These are phyloP conservation scores for Colletotrichum cordylinicola DNA, from an alignment of 2,329 filamentous ascomycete species.

Conservation along the genomic window DNA sequence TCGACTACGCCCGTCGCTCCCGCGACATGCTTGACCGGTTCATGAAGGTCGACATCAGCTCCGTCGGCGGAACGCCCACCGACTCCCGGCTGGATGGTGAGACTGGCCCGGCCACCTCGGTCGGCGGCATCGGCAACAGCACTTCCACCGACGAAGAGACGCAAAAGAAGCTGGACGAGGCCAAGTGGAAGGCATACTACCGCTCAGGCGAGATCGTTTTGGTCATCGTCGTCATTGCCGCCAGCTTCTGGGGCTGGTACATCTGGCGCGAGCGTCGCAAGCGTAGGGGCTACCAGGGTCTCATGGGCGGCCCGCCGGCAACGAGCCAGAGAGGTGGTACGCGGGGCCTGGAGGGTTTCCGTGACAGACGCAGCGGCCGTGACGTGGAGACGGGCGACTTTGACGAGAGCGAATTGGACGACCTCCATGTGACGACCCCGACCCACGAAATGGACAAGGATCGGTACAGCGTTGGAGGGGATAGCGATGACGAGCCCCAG, in stretches of 20 bases:
- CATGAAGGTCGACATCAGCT: constrained; percentile 89
- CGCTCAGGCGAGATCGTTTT: constrained; percentile 87
- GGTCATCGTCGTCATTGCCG: constrained; percentile 78
- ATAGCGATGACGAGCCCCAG: constrained; percentile 58
- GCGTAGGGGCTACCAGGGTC: constrained; percentile 58
- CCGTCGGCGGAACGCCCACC: constrained; percentile 80
- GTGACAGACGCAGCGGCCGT: constrained; percentile 48
- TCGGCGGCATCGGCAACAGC: constrained; percentile 69
- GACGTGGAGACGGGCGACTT: constrained; percentile 71
- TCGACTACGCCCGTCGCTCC: constrained; percentile 84
- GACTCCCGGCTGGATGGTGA: constrained; percentile 87
- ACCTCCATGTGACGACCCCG: constrained; percentile 59
- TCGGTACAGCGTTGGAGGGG: constrained; percentile 63
- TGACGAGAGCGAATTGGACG: constrained; percentile 70
- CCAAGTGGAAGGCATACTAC: constrained; percentile 88
- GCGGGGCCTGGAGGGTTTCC: constrained; percentile 49
- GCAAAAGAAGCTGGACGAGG: constrained; percentile 76
- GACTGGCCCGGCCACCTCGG: constrained; percentile 78
- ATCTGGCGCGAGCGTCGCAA: constrained; percentile 68
- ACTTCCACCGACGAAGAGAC: constrained; percentile 71
- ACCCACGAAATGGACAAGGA: constrained; percentile 44
- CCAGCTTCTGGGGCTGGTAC: constrained; percentile 76
- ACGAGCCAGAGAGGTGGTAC: constrained; percentile 33
- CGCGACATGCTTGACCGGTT: constrained; percentile 98
- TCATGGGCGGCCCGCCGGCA: constrained; percentile 43